These are phyloP conservation scores for Marasmius fiardii DNA, from an alignment of 1,284 basidiomycete species.

Conservation along the genomic window DNA sequence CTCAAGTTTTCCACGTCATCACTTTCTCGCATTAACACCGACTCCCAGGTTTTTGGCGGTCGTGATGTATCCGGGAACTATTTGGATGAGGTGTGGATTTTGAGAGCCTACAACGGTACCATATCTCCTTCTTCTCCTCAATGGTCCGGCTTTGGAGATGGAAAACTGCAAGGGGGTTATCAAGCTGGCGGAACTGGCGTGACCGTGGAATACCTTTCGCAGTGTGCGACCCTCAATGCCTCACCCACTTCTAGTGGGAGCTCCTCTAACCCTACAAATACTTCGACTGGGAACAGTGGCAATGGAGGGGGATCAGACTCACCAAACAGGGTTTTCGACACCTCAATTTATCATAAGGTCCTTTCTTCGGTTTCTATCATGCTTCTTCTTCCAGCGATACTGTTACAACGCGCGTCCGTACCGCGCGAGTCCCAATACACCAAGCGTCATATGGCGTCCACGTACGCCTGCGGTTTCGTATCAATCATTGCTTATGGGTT, in stretches of 20 bases:
- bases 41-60: constrained; percentile 62
- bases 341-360: constrained; percentile 61
- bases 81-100: constrained; percentile 71
- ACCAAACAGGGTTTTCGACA: constrained; percentile 37
- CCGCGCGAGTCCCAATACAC: constrained; percentile 27
- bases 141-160: constrained; percentile 65
- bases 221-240: constrained; percentile 48
- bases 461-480: constrained; percentile 35
- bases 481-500: constrained; percentile 52
- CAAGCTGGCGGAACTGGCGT: constrained; percentile 68
- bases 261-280: constrained; percentile 18
- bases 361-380: constrained; percentile 62
- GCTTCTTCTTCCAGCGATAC: constrained; percentile 49
- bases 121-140: constrained; percentile 48
- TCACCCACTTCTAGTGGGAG: constrained; percentile 17
- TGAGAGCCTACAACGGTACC: constrained; percentile 63
- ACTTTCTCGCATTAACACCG: background rate
- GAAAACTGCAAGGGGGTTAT: constrained; percentile 54
- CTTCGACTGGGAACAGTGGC: constrained; percentile 22
- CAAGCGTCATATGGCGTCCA: constrained; percentile 24
- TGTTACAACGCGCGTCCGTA: constrained; percentile 51
- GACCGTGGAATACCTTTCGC: constrained; percentile 51
- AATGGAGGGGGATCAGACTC: constrained; percentile 4
- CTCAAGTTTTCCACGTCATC: constrained; percentile 9
- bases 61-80: constrained; percentile 62